Evolutionary conservation across 495 filamentous ascomycete species (phyloP), one percentile per base, ranked within the genome.

Genomic region (Lineolata rhizophorae): DNA sequence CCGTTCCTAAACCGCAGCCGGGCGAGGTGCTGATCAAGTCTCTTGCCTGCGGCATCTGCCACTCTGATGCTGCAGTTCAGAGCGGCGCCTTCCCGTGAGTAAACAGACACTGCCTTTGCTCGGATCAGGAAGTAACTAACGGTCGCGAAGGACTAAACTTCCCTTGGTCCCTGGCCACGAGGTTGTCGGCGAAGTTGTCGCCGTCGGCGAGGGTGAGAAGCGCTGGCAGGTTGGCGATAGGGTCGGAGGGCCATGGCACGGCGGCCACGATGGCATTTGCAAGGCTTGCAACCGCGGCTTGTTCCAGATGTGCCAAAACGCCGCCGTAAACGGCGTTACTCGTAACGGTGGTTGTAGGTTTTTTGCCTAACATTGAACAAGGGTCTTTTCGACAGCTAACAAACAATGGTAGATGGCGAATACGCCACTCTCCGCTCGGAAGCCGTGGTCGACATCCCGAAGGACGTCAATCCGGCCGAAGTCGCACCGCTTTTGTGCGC

Each of bases 401-500:
- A n/a, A 14, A 30, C 10, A 5, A 26, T 15, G 10, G 9, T 14
- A 58, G 54, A 74, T 45, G 71, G 62, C 8, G 62, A 81, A 49
- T 79, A 76, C 51, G 61, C 59, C 40, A 46, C 58, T 13, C 52
- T 81, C 9, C 60, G 65, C 17, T 48, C 52, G n/a, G 72, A 79
- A 44, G 66, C 74, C 15, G 68, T 50, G 0, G 70, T 73, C 0
- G 55, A 53, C n/a, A 57, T 81, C 28, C 72, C 72, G 3, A 37
- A 48, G 4, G 52, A 66, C 29, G 49, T 66, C 19, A 57, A 72
- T 40, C 58, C 72, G 0, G 69, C 61, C 6, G 54, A 67, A 37
- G 12, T 26, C 12, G 72, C 72, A 1, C 72, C 74, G 0, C 59
- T 78, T 10, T 63, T 81, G 14, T 80, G 74, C 50, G 72, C 75